Percentiles rank a stretch among this genome's conserved stretches.
These are phyloP conservation scores for Sporothrix dimorphospora DNA, from an alignment of 2,329 filamentous ascomycete species.

Conservation along the genomic window DNA sequence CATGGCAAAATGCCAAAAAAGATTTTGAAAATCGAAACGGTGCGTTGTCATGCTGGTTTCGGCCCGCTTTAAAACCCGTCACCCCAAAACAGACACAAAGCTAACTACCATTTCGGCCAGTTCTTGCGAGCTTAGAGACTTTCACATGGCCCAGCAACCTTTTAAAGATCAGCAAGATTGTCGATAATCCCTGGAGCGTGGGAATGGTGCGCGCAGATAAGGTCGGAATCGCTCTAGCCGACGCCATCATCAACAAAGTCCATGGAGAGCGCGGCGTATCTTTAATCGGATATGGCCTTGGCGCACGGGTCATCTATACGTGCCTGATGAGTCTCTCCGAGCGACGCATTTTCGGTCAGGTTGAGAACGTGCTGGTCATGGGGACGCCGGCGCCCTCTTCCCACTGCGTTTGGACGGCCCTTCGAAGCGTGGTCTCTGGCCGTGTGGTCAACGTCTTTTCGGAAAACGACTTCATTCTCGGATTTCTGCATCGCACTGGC, in stretches of 20 bases:
- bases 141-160: slow-evolving; percentile 62
- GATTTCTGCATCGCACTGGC: slow-evolving; percentile 82
- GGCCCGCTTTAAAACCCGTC: neutral
- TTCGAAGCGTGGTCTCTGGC: slow-evolving; percentile 78
- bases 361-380: slow-evolving; percentile 85
- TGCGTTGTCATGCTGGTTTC: slow-evolving; percentile 41
- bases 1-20: slow-evolving; percentile 72
- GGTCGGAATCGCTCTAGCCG: slow-evolving; percentile 70
- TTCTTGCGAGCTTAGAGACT: slow-evolving; percentile 20
- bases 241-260: slow-evolving; percentile 78
- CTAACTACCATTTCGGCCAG: slow-evolving; percentile 7
- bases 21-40: slow-evolving; percentile 52
- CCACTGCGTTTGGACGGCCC: slow-evolving; percentile 71
- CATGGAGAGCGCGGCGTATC: slow-evolving; percentile 83
- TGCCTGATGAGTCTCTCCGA: slow-evolving; percentile 81
- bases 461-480: slow-evolving; percentile 83
- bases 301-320: slow-evolving; percentile 79
- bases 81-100: neutral
- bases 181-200: slow-evolving; percentile 81
- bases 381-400: slow-evolving; percentile 78
- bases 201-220: slow-evolving; percentile 78
- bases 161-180: slow-evolving; percentile 69
- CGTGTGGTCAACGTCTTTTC: slow-evolving; percentile 91
- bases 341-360: slow-evolving; percentile 77
- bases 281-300: slow-evolving; percentile 80